Percentiles rank a stretch among this genome's conserved stretches.
These are phyloP conservation scores for Trametes cubensis DNA, from an alignment of 768 basidiomycete genomes.

Conservation along the genomic window DNA sequence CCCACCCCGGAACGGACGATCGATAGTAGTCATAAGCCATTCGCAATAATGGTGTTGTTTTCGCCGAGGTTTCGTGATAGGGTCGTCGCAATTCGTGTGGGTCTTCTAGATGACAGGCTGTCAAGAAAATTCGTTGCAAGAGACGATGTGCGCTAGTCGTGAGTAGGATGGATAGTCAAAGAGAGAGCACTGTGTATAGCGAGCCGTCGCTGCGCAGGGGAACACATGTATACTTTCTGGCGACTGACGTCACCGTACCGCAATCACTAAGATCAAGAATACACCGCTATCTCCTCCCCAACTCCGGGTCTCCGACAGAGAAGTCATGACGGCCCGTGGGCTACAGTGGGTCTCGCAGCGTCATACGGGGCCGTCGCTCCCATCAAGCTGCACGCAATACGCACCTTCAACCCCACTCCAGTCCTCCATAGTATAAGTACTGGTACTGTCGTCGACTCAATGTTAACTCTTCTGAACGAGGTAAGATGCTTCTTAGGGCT, in stretches of 20 bases:
- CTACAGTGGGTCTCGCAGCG: neutral
- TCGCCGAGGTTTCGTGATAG: too few species aligned
- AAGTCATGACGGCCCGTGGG: neutral
- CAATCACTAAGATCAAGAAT: neutral
- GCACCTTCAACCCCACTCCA: neutral
- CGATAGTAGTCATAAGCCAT: constrained; percentile 32
- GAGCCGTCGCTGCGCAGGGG: neutral
- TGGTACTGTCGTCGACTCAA: too few species aligned
- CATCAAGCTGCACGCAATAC: neutral
- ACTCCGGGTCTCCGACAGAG: neutral
- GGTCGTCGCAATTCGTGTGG: too few species aligned
- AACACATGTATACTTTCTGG: neutral
- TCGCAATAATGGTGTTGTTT: neutral
- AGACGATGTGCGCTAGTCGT: neutral
- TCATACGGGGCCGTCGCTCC: neutral
- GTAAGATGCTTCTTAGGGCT: too few species aligned
- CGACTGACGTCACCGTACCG: constrained; percentile 6
- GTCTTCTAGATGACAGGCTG: too few species aligned
- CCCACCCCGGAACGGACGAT: constrained; percentile 47
- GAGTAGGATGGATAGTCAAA: neutral
- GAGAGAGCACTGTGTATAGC: neutral
- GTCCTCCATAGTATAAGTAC: neutral
- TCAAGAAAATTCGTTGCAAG: too few species aligned
- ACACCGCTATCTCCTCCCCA: neutral
- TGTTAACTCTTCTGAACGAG: too few species aligned